phyloP scores from a whole-genome alignment of 2,329 filamentous ascomycete genomes.

The Sphaerulina vaccinii region DNA sequence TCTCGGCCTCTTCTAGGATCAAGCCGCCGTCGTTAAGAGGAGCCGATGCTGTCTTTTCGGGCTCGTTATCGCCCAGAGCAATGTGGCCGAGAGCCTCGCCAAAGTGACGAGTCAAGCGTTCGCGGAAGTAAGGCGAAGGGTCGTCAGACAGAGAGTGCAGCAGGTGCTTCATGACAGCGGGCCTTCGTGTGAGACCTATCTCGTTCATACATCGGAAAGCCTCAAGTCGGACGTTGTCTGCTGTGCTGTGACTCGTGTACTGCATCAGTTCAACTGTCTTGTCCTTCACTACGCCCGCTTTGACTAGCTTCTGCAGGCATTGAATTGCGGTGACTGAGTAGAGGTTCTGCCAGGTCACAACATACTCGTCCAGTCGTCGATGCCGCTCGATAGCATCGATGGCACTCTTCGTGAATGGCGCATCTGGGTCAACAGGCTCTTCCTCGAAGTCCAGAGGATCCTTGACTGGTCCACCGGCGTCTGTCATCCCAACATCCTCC shows the following conservation, averaged over 20 bases:
- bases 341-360: slow-evolving; percentile 63
- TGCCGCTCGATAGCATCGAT: slow-evolving; percentile 63
- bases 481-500: slow-evolving; percentile 46
- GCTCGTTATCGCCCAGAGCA: slow-evolving; percentile 54
- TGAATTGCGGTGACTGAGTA: slow-evolving; percentile 61
- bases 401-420: slow-evolving; percentile 55
- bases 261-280: slow-evolving; percentile 59
- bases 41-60: slow-evolving; percentile 34
- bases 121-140: slow-evolving; percentile 57
- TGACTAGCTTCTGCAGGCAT: slow-evolving; percentile 57
- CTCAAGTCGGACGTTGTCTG: slow-evolving; percentile 58
- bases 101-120: slow-evolving; percentile 53
- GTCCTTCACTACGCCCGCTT: slow-evolving; percentile 53
- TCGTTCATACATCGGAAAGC: slow-evolving; percentile 60
- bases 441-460: slow-evolving; percentile 44
- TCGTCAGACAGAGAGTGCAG: slow-evolving; percentile 58
- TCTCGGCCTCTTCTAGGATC: slow-evolving; percentile 58
- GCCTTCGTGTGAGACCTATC: slow-evolving; percentile 53
- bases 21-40: slow-evolving; percentile 44
- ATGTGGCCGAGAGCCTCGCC: slow-evolving; percentile 57
- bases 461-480: slow-evolving; percentile 27
- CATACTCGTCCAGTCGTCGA: slow-evolving; percentile 65
- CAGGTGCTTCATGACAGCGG: slow-evolving; percentile 56
- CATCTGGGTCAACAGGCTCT: slow-evolving; percentile 44
- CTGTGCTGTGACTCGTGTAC: slow-evolving; percentile 60